These are phyloP conservation scores for Immersiporthe knoxdaviesiana DNA, from an alignment of 2,329 filamentous ascomycete genomes.

Conservation along the genomic window DNA sequence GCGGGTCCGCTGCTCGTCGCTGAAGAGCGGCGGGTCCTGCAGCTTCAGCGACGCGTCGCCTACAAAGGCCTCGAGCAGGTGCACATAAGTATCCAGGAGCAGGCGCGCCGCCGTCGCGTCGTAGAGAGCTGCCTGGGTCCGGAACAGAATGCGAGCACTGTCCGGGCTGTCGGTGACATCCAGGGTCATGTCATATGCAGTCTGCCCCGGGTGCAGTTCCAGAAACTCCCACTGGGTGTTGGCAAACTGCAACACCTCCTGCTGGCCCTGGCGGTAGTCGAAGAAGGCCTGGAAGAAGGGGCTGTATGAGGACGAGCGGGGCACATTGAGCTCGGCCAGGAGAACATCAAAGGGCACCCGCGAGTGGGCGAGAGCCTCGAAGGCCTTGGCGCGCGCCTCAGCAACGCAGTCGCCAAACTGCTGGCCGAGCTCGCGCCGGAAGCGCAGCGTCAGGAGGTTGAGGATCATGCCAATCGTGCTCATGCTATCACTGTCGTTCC, in stretches of 20 bases:
- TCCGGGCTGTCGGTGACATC: slow-evolving; percentile 42
- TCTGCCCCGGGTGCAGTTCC: slow-evolving; percentile 14
- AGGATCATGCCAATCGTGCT: slow-evolving; percentile 50
- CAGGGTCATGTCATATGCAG: slow-evolving; percentile 40
- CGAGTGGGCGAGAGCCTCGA: slow-evolving; percentile 46
- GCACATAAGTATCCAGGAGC: slow-evolving; percentile 27
- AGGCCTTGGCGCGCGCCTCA: slow-evolving; percentile 32
- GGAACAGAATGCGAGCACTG: slow-evolving; percentile 17
- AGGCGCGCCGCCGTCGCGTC: slow-evolving; percentile 12
- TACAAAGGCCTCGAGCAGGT: slow-evolving; percentile 33
- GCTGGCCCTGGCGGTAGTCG: slow-evolving; percentile 34
- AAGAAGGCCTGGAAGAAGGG: slow-evolving; percentile 54
- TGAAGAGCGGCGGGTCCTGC: background rate
- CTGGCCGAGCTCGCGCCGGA: slow-evolving; percentile 32
- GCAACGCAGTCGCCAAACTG: slow-evolving; percentile 35
- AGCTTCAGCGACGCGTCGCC: slow-evolving; percentile 20
- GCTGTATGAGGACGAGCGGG: slow-evolving; percentile 42
- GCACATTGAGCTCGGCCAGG: slow-evolving; percentile 46
- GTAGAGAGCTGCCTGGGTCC: slow-evolving; percentile 4
- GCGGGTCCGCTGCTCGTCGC: background rate
- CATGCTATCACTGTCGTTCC: slow-evolving; percentile 39
- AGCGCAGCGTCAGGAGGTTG: slow-evolving; percentile 52
- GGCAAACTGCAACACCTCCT: background rate
- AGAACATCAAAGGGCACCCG: slow-evolving; percentile 53
- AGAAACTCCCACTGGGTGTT: background rate